Evolutionary conservation across 2,329 filamentous ascomycete species (phyloP).

Genomic region (Colletotrichum sp.): DNA sequence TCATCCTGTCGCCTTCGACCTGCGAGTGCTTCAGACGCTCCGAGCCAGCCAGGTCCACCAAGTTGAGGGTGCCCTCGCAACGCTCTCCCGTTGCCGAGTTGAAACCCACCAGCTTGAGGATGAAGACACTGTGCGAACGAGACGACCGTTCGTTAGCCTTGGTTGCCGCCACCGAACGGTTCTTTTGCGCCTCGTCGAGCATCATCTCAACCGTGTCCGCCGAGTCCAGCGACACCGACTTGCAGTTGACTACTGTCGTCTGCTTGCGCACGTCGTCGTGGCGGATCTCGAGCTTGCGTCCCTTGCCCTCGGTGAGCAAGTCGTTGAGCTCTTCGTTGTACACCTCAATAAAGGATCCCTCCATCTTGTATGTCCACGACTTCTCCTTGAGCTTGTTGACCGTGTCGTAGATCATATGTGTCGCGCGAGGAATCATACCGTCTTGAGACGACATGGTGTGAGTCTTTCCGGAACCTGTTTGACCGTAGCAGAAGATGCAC

Average conservation of each 20-base stretch:
- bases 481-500: conserved; percentile 98
- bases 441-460: conserved; percentile 91
- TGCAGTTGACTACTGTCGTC: conserved; percentile 82
- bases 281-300: conserved; percentile 83
- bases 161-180: conserved; percentile 93
- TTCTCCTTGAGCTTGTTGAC: conserved; percentile 85
- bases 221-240: conserved; percentile 77
- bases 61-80: conserved; percentile 91
- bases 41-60: conserved; percentile 93
- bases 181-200: conserved; percentile 79
- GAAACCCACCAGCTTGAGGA: conserved; percentile 75
- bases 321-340: conserved; percentile 99
- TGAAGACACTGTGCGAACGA: conserved; percentile 95
- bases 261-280: conserved; percentile 85
- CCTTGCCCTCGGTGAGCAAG: conserved; percentile 63
- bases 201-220: conserved; percentile 81
- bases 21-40: conserved; percentile 89
- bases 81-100: conserved; percentile 81
- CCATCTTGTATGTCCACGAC: conserved; percentile 93
- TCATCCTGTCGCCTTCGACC: conserved; percentile 84
- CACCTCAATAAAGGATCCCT: conserved; percentile 94
- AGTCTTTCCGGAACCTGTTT: conserved; percentile 96
- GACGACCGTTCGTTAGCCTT: conserved; percentile 96
- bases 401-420: conserved; percentile 91
- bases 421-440: conserved; percentile 94